Conservation (phyloP, 345 rosid species). For the Anastatica hierochuntica region DNA sequence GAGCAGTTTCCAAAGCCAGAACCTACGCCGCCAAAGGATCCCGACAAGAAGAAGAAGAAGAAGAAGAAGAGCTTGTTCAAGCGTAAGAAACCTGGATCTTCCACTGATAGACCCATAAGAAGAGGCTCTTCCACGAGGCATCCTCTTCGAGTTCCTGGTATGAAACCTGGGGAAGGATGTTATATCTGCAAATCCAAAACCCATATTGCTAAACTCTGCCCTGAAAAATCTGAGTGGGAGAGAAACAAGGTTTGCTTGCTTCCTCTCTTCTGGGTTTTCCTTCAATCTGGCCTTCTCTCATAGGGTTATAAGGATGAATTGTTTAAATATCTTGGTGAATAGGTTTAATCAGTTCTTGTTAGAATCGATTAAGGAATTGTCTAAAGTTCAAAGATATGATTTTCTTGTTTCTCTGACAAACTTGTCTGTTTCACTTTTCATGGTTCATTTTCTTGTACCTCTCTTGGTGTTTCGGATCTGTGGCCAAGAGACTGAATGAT, state of each 20-base stretch:
- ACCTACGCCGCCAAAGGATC: constrained; percentile 61
- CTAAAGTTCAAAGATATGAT: too few relatives aligned
- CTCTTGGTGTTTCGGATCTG: background rate
- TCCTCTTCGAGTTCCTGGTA: constrained; percentile 84
- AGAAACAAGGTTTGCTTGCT: constrained; percentile 54
- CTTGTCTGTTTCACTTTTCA: background rate
- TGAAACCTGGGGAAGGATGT: constrained; percentile 93
- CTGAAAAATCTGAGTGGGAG: constrained; percentile 80
- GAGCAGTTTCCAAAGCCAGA: constrained; percentile 57
- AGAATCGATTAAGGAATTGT: background rate
- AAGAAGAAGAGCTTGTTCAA: constrained; percentile 54
- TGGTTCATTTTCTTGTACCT: background rate
- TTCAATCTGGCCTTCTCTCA: too few relatives aligned
- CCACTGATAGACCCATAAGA: constrained; percentile 24
- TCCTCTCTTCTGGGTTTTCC: background rate
- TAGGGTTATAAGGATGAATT: too few relatives aligned
- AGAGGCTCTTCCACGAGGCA: constrained; percentile 40
- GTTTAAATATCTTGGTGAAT: background rate
- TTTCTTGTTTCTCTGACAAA: background rate
- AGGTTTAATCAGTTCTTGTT: background rate
- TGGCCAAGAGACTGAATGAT: background rate
- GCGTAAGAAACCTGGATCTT: constrained; percentile 37
- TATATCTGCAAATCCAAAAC: constrained; percentile 66
- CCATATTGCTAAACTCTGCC: constrained; percentile 81
- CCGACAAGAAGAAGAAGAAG: constrained; percentile 48